Percentiles rank a stretch among this genome's conserved stretches.
These are phyloP conservation scores for Dendrobium nobile DNA, from an alignment of 106 monocot species.

Conservation along the genomic window DNA sequence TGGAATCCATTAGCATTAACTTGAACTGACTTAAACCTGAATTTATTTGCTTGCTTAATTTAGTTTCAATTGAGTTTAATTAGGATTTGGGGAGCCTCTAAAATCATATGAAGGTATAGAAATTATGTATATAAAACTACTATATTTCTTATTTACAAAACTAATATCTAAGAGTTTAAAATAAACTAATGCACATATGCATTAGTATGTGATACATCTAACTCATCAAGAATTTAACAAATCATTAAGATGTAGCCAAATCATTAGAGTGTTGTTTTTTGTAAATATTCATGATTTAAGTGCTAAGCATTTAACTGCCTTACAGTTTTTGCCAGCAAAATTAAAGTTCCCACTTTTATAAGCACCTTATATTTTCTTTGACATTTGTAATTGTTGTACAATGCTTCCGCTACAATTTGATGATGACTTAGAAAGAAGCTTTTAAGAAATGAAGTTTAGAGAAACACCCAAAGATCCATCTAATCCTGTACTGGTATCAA, in stretches of 20 bases:
- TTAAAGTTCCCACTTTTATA: background rate
- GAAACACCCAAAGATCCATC: background rate
- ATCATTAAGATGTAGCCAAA: background rate
- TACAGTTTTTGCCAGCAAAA: background rate
- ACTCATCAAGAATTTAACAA: background rate
- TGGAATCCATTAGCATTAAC: background rate
- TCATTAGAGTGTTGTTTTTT: background rate
- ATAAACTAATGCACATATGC: background rate
- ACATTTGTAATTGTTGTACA: background rate
- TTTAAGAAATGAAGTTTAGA: background rate
- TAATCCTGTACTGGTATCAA: background rate
- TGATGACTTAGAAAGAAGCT: background rate
- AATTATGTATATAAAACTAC: background rate
- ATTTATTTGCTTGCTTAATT: background rate
- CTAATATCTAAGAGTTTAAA: background rate
- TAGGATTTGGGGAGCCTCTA: background rate
- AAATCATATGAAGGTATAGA: background rate
- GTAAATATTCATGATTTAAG: background rate
- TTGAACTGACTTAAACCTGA: background rate
- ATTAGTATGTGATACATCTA: background rate
- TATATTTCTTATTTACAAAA: background rate
- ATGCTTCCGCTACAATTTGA: background rate
- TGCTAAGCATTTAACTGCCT: background rate
- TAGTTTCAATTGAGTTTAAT: background rate
- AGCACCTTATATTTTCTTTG: background rate